Evolutionary conservation across 2,329 filamentous ascomycete species (phyloP), one percentile per base, ranked within the genome.

Genomic region (Fusarium verticillioides): DNA sequence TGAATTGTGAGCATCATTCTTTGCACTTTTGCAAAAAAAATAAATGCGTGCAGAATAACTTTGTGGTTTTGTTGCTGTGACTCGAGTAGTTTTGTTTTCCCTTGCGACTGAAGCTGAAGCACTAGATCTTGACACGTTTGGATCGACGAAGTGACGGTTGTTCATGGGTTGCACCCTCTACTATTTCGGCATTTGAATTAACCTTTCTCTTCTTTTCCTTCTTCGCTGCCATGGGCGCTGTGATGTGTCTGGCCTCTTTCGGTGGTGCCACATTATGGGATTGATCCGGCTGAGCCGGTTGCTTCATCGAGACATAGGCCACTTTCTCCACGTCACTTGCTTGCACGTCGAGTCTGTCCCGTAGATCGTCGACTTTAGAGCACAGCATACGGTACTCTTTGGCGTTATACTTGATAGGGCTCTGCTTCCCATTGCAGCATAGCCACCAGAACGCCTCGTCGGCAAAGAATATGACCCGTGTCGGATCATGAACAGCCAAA

Each of bases 371-470:
- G 2, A 86, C 84, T 58, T 81, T 79, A 9, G 79, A 77, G 40
- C 85, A 84, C 30, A 96, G 79, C n/a, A 83, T 81, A 44, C 83
- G 80, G 75, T 95, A 96, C 81, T 95, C 93, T 74, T 90, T 90
- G 26, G 83, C 81, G 46, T 86, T 92, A 81, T 96, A 96, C 81
- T 91, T 93, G 79, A 94, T 91, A 30, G 84, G 81, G 1, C 77
- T 81, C 60, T 83, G 86, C 44, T 83, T 82, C 1, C 86, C 85
- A n/a, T 81, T 80, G 78, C 87, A 89, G 76, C 89, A 89, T 10
- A 92, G 82, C 93, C 93, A 96, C 73, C 91, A 87, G 78, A 91
- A 96, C 7, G 91, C 86, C 81, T 96, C 94, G 78, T 97, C 94
- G 5, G 91, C 93, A 82, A 96, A 96, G 85, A 96, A 96, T 4